A percentile compares a stretch with the other conserved stretches of the same genome.
Evolutionary conservation across 257 asterid species (phyloP).

Genomic region (Solanum sparsipilum): DNA sequence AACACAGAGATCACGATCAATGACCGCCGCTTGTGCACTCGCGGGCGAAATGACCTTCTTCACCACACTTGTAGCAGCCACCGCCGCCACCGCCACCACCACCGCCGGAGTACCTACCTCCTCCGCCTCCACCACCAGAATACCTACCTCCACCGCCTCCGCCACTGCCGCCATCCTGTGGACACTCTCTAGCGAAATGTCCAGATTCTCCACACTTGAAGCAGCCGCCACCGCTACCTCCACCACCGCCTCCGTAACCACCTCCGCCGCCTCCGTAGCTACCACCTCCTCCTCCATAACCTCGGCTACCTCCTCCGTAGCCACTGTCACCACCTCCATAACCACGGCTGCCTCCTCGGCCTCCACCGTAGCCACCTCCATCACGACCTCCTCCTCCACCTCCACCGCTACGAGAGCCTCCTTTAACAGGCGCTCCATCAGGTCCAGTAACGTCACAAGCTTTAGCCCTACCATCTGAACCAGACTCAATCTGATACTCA

Average conservation of each 20-base stretch:
- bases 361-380: slow-evolving; percentile 1
- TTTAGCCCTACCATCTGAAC: slow-evolving; percentile 29
- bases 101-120: background rate
- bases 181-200: slow-evolving; percentile 29
- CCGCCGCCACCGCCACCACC: background rate
- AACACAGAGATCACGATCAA: background rate
- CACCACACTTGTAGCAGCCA: slow-evolving; percentile 42
- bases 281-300: background rate
- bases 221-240: slow-evolving; percentile 3
- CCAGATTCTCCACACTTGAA: slow-evolving; percentile 27
- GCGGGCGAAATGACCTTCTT: slow-evolving; percentile 52
- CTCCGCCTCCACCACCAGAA: slow-evolving; percentile 26
- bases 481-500: slow-evolving; percentile 39
- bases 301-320: background rate
- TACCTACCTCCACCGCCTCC: slow-evolving; percentile 14
- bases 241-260: slow-evolving; percentile 5
- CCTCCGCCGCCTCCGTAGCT: background rate
- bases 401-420: slow-evolving; percentile 6
- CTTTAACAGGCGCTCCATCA: slow-evolving; percentile 23
- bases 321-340: slow-evolving; percentile 12
- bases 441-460: slow-evolving; percentile 32
- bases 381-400: slow-evolving; percentile 14
- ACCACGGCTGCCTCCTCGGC: background rate
- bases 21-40: slow-evolving; percentile 40
- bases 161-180: slow-evolving; percentile 14